Evolutionary conservation across 768 basidiomycete species (phyloP).

Genomic region (Lyophyllum atratum): DNA sequence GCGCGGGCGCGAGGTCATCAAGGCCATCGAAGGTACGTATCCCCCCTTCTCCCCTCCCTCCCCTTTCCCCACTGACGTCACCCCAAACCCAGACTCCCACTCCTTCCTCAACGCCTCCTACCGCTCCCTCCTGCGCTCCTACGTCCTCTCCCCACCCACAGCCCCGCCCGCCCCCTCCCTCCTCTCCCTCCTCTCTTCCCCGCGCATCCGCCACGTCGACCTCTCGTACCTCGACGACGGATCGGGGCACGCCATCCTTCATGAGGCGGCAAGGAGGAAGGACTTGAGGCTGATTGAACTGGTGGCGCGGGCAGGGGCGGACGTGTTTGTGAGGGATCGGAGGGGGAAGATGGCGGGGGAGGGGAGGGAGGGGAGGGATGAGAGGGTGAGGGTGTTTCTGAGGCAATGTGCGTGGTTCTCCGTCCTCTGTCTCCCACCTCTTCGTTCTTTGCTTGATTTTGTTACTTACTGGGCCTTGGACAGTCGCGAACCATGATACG

Average conservation of each 20-base stretch:
- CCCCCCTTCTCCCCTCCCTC: neutral
- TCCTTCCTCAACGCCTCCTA: conserved; percentile 74
- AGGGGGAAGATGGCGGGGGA: conserved; percentile 70
- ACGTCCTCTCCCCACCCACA: conserved; percentile 59
- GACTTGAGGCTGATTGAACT: conserved; percentile 83
- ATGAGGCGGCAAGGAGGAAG: conserved; percentile 82
- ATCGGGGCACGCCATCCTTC: conserved; percentile 78
- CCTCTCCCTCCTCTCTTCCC: conserved; percentile 62
- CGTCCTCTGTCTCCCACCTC: neutral
- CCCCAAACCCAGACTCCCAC: conserved; percentile 48
- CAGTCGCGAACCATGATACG: conserved; percentile 82
- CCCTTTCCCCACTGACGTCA: neutral
- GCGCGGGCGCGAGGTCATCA: conserved; percentile 61
- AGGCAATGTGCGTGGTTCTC: conserved; percentile 64
- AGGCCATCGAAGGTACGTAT: conserved; percentile 66
- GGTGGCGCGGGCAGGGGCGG: conserved; percentile 83
- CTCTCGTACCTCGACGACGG: conserved; percentile 79
- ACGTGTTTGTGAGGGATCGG: conserved; percentile 84
- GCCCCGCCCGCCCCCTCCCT: conserved; percentile 46
- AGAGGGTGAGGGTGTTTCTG: conserved; percentile 79
- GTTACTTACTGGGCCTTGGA: neutral
- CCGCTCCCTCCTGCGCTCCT: conserved; percentile 70
- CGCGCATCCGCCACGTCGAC: conserved; percentile 71
- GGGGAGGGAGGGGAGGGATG: conserved; percentile 68
- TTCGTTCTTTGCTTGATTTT: neutral